Evolutionary conservation across 257 asterid species (phyloP).

Genomic region (Plantago elongata): DNA sequence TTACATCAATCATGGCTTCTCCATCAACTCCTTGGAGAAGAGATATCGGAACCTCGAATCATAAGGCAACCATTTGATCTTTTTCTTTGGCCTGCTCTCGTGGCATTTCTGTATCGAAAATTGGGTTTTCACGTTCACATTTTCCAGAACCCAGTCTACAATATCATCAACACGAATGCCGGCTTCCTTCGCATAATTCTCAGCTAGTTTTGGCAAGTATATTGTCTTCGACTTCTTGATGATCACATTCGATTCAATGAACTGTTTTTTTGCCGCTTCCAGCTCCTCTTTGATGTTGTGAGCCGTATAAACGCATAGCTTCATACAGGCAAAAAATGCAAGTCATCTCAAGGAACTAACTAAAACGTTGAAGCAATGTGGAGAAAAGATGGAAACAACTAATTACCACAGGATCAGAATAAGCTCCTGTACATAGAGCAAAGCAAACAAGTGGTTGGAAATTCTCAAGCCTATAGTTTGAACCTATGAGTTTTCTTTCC

Average conservation of each 20-base stretch:
- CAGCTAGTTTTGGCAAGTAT: constrained; percentile 40
- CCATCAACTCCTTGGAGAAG: constrained; percentile 39
- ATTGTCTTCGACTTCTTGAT: constrained; percentile 44
- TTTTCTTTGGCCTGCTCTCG: constrained; percentile 26
- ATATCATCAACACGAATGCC: constrained; percentile 34
- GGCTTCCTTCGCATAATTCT: constrained; percentile 51
- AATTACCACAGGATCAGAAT: constrained; percentile 56
- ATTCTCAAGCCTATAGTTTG: constrained; percentile 41
- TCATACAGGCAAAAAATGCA: constrained; percentile 5
- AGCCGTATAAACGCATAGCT: constrained; percentile 53
- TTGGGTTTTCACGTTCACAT: constrained; percentile 40
- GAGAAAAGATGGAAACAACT: constrained; percentile 6
- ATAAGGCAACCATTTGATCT: constrained; percentile 50
- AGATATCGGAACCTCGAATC: constrained; percentile 48
- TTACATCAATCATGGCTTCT: constrained; percentile 46
- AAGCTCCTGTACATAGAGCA: constrained; percentile 52
- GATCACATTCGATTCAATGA: constrained; percentile 43
- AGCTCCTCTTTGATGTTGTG: constrained; percentile 41
- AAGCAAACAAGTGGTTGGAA: constrained; percentile 52
- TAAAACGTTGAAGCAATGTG: neutral
- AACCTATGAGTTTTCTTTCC: constrained; percentile 37
- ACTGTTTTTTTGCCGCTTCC: constrained; percentile 48
- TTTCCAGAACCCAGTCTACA: constrained; percentile 40
- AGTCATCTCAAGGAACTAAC: neutral
- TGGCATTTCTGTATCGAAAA: constrained; percentile 41